Evolutionary conservation across 2,329 filamentous ascomycete genomes (phyloP).

Genomic region (Colletotrichum sp.): DNA sequence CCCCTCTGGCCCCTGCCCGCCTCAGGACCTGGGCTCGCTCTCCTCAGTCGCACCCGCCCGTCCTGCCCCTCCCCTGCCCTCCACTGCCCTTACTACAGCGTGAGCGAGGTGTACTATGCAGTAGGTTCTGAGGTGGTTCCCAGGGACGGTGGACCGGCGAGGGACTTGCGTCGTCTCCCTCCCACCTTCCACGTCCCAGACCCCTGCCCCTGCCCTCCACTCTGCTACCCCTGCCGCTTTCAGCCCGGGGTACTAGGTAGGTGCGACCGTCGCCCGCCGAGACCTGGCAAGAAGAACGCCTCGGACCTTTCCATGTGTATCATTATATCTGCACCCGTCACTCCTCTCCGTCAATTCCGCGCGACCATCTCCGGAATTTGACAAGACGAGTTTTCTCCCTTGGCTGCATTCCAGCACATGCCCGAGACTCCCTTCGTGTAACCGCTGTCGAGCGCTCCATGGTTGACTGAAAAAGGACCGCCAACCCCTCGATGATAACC

Average conservation of each 20-base stretch:
- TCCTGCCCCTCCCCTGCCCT: neutral
- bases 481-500: neutral
- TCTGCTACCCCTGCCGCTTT: conserved; percentile 3
- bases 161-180: neutral
- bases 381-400: conserved; percentile 6
- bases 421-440: conserved; percentile 4
- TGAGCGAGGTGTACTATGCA: neutral
- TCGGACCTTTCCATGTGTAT: neutral
- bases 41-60: neutral
- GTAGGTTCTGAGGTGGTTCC: neutral
- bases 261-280: neutral
- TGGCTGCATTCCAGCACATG: conserved; percentile 8
- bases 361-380: neutral
- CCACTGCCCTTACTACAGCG: neutral
- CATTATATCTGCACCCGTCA: neutral
- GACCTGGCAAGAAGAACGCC: conserved; percentile 3
- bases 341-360: neutral
- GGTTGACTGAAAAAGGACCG: conserved; percentile 17
- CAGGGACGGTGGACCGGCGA: neutral
- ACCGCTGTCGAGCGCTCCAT: neutral
- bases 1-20: neutral
- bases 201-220: neutral
- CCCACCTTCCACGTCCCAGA: neutral
- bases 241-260: conserved; percentile 15
- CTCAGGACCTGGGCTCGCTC: neutral